Evolutionary conservation across 257 asterid species (phyloP).

Genomic region (Fraxinus pennsylvanica): DNA sequence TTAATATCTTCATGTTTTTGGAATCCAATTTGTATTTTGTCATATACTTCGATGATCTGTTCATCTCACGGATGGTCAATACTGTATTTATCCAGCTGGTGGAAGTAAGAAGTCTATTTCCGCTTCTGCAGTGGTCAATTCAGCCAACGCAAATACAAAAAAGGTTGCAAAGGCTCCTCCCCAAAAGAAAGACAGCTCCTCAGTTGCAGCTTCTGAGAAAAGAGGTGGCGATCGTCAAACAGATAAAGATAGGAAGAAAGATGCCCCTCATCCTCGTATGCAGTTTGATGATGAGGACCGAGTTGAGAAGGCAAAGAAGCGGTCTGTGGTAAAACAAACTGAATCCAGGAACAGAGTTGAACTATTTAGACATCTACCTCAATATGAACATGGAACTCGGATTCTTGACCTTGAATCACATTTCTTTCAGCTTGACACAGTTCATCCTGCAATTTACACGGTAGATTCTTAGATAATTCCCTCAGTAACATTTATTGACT

Average conservation of each 20-base stretch:
- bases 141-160: slow-evolving; percentile 49
- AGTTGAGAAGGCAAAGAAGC: slow-evolving; percentile 89
- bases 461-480: too few relatives aligned
- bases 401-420: too few relatives aligned
- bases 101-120: slow-evolving; percentile 51
- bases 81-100: slow-evolving; percentile 46
- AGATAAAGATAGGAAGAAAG: too few relatives aligned
- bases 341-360: slow-evolving; percentile 85
- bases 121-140: slow-evolving; percentile 26
- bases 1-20: not conserved
- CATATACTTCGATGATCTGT: not conserved
- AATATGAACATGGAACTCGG: slow-evolving; percentile 46
- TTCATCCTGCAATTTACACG: too few relatives aligned
- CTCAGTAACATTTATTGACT: too few relatives aligned
- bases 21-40: not conserved
- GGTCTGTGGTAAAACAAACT: slow-evolving; percentile 82
- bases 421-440: too few relatives aligned
- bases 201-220: slow-evolving; percentile 4
- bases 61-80: slow-evolving; percentile 7
- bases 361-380: slow-evolving; percentile 92
- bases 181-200: slow-evolving; percentile 69
- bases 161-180: slow-evolving; percentile 54
- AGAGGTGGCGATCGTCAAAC: too few relatives aligned
- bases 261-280: too few relatives aligned
- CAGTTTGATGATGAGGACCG: slow-evolving; percentile 76